A percentile compares a stretch with the other conserved stretches of the same genome.
These are phyloP conservation scores for Apiotrichum mycotoxinovorans DNA, from an alignment of 1,284 basidiomycete species.

Conservation along the genomic window DNA sequence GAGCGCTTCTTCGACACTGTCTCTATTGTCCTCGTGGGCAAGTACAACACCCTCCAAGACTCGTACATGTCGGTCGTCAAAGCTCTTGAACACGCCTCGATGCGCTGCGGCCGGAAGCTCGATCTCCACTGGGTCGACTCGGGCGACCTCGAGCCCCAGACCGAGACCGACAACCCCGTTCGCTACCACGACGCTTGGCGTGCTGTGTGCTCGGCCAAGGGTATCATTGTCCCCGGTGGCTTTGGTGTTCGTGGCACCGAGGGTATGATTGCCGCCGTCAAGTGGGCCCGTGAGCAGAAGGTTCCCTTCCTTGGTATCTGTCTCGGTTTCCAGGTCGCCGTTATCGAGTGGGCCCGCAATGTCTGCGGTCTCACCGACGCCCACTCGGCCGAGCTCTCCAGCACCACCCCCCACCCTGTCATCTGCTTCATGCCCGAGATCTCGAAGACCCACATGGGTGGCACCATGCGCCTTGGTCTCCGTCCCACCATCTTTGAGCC, in stretches of 20 bases:
- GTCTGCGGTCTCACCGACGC: constrained; percentile 75
- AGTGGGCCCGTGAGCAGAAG: constrained; percentile 92
- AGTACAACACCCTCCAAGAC: constrained; percentile 96
- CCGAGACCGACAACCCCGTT: constrained; percentile 73
- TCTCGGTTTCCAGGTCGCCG: constrained; percentile 95
- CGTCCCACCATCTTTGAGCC: constrained; percentile 86
- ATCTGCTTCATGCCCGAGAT: constrained; percentile 99
- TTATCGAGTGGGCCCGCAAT: constrained; percentile 90
- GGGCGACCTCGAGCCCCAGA: constrained; percentile 81
- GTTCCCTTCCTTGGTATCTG: constrained; percentile 96
- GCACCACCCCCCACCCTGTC: constrained; percentile 61
- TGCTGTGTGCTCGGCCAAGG: constrained; percentile 84
- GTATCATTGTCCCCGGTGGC: constrained; percentile 92
- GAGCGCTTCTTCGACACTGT: constrained; percentile 91
- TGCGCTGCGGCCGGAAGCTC: constrained; percentile 82
- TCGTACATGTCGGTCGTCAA: constrained; percentile 99
- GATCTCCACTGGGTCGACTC: constrained; percentile 94
- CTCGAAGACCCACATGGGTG: constrained; percentile 95
- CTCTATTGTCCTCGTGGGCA: constrained; percentile 89
- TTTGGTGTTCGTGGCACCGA: constrained; percentile 92
- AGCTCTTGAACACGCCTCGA: constrained; percentile 92
- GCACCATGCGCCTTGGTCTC: constrained; percentile 95
- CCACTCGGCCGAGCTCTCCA: constrained; percentile 80
- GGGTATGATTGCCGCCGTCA: constrained; percentile 95
- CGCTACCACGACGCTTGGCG: constrained; percentile 96